Percentiles rank a stretch among this genome's conserved stretches.
Conservation (phyloP, 768 basidiomycete species). For the Suillus hirtellus region DNA sequence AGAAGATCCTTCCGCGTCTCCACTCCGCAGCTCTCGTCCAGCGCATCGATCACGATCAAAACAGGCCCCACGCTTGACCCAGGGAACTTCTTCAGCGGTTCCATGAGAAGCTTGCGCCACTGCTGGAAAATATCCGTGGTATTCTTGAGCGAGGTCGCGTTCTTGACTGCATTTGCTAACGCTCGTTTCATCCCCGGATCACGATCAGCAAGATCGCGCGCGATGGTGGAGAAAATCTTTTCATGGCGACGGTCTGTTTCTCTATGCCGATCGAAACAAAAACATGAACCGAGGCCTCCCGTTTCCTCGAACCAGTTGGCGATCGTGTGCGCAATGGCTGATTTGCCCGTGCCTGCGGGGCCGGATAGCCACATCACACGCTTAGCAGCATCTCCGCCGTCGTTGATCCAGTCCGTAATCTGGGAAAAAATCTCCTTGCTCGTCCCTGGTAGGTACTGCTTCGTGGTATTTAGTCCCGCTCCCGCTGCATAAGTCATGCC, state of each 20-base stretch:
- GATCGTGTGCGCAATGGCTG: conserved; percentile 25
- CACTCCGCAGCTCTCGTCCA: conserved; percentile 18
- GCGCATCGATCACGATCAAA: conserved; percentile 27
- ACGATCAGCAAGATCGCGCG: conserved; percentile 21
- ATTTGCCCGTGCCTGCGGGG: conserved; percentile 29
- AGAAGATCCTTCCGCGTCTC: conserved; percentile 24
- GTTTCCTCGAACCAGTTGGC: conserved; percentile 14
- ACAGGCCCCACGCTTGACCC: conserved; percentile 20
- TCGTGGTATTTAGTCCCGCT: conserved; percentile 2
- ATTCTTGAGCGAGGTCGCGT: neutral
- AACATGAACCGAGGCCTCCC: conserved; percentile 19
- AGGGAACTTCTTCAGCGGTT: conserved; percentile 11
- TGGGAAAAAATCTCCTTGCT: conserved; percentile 14
- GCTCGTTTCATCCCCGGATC: conserved; percentile 11
- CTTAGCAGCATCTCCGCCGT: neutral
- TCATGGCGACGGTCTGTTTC: conserved; percentile 6
- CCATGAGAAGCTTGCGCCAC: conserved; percentile 20
- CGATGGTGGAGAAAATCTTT: conserved; percentile 33
- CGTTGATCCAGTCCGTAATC: conserved; percentile 19
- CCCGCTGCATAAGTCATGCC: conserved; percentile 1
- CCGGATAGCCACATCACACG: conserved; percentile 18
- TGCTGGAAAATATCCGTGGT: conserved; percentile 9
- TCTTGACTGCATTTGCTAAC: neutral
- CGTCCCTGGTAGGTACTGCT: conserved; percentile 19
- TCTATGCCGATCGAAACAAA: conserved; percentile 19